phyloP scores from a whole-genome alignment of 305 asterid species.

The Galium porrigens region DNA sequence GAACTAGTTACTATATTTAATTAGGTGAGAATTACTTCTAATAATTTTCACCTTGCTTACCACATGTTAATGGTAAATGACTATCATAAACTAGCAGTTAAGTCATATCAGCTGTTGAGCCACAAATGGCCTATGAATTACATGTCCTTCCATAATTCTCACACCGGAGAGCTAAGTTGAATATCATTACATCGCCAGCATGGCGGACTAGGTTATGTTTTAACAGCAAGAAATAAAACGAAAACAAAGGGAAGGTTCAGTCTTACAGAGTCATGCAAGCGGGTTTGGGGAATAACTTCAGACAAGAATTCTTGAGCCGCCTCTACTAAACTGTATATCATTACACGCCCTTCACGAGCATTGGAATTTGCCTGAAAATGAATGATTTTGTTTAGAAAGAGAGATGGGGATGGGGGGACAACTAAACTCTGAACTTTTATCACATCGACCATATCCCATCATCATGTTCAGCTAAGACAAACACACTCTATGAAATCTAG shows the following conservation, averaged over 20 bases:
- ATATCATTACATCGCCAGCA: not conserved
- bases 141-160: not conserved
- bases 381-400: constrained; percentile 5
- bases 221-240: not conserved
- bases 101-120: not conserved
- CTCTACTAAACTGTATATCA: constrained; percentile 94
- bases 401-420: not conserved
- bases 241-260: not conserved
- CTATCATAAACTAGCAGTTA: no score
- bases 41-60: not conserved
- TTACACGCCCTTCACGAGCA: constrained; percentile 97
- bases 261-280: constrained; percentile 46
- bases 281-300: constrained; percentile 59
- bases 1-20: not conserved
- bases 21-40: not conserved
- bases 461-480: not conserved
- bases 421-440: no score
- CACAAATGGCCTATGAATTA: not conserved
- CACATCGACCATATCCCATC: not conserved
- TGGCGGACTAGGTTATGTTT: not conserved
- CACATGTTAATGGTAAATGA: not conserved
- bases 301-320: constrained; percentile 98
- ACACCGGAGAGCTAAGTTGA: not conserved
- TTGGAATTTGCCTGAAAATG: constrained; percentile 65
- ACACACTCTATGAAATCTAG: not conserved